Evolutionary conservation across 2,329 filamentous ascomycete species (phyloP).

Genomic region (Xylariaceae sp.): DNA sequence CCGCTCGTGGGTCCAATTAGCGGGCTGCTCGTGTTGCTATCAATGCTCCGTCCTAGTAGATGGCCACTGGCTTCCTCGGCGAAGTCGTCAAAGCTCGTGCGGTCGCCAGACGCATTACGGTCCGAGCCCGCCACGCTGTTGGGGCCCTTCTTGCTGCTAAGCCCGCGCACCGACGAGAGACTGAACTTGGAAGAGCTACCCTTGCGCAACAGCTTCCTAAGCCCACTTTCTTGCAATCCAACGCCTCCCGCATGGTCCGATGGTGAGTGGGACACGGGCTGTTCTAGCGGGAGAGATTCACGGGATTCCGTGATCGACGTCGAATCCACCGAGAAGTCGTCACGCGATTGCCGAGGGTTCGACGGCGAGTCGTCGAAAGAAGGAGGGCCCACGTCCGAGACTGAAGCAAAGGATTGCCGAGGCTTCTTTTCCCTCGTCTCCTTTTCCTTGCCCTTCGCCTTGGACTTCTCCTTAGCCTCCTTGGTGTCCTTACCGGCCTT

Average conservation of each 20-base stretch:
- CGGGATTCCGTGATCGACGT: conserved; percentile 60
- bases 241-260: conserved; percentile 49
- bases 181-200: conserved; percentile 65
- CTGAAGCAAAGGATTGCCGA: conserved; percentile 37
- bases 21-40: conserved; percentile 57
- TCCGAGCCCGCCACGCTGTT: conserved; percentile 58
- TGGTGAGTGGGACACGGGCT: conserved; percentile 53
- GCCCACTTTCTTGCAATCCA: conserved; percentile 50
- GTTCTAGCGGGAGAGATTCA: conserved; percentile 57
- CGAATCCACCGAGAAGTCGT: conserved; percentile 56
- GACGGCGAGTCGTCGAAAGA: conserved; percentile 49
- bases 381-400: conserved; percentile 37
- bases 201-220: conserved; percentile 62
- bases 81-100: conserved; percentile 57
- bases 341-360: conserved; percentile 54
- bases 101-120: conserved; percentile 52
- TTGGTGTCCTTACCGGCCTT: conserved; percentile 36
- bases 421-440: conserved; percentile 41
- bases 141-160: conserved; percentile 55
- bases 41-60: conserved; percentile 49
- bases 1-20: conserved; percentile 53
- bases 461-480: conserved; percentile 34
- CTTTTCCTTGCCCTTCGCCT: conserved; percentile 40
- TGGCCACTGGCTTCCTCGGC: conserved; percentile 40
- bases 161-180: conserved; percentile 50